Evolutionary conservation across 2,329 filamentous ascomycete species (phyloP).

Genomic region (Bipolaris cookei): DNA sequence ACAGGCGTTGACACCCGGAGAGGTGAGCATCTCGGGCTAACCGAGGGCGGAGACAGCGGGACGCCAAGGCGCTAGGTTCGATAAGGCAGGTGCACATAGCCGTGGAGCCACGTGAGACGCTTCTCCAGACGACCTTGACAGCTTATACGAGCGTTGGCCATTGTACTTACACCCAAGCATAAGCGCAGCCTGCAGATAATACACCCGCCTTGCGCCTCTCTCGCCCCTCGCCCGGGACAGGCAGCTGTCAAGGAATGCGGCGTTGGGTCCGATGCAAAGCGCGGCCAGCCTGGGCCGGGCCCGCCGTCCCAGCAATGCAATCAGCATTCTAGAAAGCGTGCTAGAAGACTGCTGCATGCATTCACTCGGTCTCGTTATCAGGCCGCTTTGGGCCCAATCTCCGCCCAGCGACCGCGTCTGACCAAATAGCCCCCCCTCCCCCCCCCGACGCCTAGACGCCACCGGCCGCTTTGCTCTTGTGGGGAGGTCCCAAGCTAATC

Average conservation of each 20-base stretch:
- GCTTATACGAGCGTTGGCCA: neutral
- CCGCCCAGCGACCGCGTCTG: slow-evolving; percentile 22
- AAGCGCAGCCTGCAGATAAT: slow-evolving; percentile 22
- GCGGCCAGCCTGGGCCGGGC: slow-evolving; percentile 18
- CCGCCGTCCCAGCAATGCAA: slow-evolving; percentile 2
- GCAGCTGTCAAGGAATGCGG: slow-evolving; percentile 32
- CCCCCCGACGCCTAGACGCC: slow-evolving; percentile 56
- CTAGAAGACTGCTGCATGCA: slow-evolving; percentile 21
- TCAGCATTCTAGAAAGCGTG: slow-evolving; percentile 31
- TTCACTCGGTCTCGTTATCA: slow-evolving; percentile 20
- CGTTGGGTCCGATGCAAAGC: slow-evolving; percentile 20
- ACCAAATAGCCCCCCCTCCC: slow-evolving; percentile 5
- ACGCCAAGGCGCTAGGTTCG: slow-evolving; percentile 9
- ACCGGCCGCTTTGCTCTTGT: slow-evolving; percentile 56
- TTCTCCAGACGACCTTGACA: slow-evolving; percentile 16
- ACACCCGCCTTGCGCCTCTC: slow-evolving; percentile 5
- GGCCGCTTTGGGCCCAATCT: slow-evolving; percentile 23
- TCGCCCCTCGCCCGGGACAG: slow-evolving; percentile 21
- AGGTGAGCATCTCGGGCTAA: slow-evolving; percentile 10
- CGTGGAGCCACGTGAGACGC: slow-evolving; percentile 26
- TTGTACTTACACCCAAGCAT: neutral
- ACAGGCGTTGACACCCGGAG: slow-evolving; percentile 22
- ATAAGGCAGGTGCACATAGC: slow-evolving; percentile 22
- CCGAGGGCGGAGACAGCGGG: slow-evolving; percentile 18
- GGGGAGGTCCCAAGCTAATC: slow-evolving; percentile 31